phyloP scores from a whole-genome alignment of 352 stramenopile genomes.

The Phytophthora pini region DNA sequence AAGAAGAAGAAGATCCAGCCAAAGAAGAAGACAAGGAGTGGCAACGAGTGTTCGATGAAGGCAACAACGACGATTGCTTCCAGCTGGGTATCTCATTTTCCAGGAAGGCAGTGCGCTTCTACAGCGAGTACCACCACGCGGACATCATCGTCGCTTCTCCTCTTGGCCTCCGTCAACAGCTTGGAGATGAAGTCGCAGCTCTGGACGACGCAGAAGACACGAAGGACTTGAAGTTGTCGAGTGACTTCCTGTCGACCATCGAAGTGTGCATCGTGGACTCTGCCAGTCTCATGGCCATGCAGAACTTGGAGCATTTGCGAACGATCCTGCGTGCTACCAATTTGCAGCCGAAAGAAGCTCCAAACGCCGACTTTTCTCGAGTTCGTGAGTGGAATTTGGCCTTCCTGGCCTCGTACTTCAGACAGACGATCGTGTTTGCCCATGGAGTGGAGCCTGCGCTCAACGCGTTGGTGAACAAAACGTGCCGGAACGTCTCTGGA shows the following conservation, averaged over 20 bases:
- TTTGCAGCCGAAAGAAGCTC: slow-evolving; percentile 69
- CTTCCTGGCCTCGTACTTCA: slow-evolving; percentile 72
- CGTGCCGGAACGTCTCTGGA: slow-evolving; percentile 63
- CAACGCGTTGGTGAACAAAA: slow-evolving; percentile 65
- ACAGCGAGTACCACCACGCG: slow-evolving; percentile 79
- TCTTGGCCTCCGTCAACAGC: slow-evolving; percentile 68
- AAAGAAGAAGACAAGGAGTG: slow-evolving; percentile 63
- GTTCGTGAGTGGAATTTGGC: slow-evolving; percentile 79
- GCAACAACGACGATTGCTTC: slow-evolving; percentile 87
- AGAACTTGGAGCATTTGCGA: slow-evolving; percentile 83
- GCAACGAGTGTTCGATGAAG: slow-evolving; percentile 72
- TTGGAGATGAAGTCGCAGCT: slow-evolving; percentile 70
- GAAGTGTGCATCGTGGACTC: slow-evolving; percentile 87
- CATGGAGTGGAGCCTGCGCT: slow-evolving; percentile 68
- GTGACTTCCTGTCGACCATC: slow-evolving; percentile 76
- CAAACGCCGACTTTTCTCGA: slow-evolving; percentile 75
- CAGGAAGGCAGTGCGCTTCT: slow-evolving; percentile 72
- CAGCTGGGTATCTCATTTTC: slow-evolving; percentile 78
- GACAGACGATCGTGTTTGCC: slow-evolving; percentile 75
- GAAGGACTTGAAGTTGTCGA: slow-evolving; percentile 56
- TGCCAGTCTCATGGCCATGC: slow-evolving; percentile 79
- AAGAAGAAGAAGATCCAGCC: slow-evolving; percentile 22
- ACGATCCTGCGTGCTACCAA: slow-evolving; percentile 69
- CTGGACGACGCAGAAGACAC: slow-evolving; percentile 37
- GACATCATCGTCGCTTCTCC: slow-evolving; percentile 83